Evolutionary conservation across 2,329 filamentous ascomycete species (phyloP), one percentile per base, ranked within the genome.

Genomic region (Grosmannia clavigera): DNA sequence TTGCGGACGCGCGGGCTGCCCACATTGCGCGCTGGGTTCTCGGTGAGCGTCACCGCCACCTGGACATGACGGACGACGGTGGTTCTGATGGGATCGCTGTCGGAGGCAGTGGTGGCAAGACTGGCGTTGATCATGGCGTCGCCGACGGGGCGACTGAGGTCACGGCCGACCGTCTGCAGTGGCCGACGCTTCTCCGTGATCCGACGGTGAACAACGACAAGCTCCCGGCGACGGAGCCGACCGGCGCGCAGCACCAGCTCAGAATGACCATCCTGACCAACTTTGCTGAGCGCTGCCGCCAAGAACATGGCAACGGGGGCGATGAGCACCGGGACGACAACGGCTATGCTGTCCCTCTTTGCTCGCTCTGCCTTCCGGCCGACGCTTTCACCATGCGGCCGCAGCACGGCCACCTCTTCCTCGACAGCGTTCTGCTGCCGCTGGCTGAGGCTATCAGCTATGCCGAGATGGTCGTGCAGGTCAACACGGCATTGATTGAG

Each of bases 351-450:
- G 6, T 35, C 9, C 33, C 33, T 5, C 33, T 35, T 5, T 63
- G 61, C 52, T 10, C 1, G 1, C 51, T 35, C 31, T 63, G 61
- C 43, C 38, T 31, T 0, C 35, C 3, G 0, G 63, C 60, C 16
- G 54, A 60, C 43, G 50, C 38, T 11, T 63, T 65, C n/a, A 57
- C 55, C 16, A 62, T 65, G 63, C 62, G 57, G 7, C 33, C 55
- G 22, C 59, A 63, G 55, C 63, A 65, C 56, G 59, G 59, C 12
- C 63, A 57, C 12, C 48, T 65, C 22, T 62, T 63, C 9, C 55
- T 63, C 2, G 60, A 63, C 29, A 7, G 68, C 22, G 60, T 63
- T 40, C 54, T 64, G 19, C 57, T 59, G 29, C 63, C 63, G 10
- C 35, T 64, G 29, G 60, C 63, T 3, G n/a, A 57, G 57, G 6